These are phyloP conservation scores for Pyrus betulifolia DNA, from an alignment of 306 rosid species.

Conservation along the genomic window DNA sequence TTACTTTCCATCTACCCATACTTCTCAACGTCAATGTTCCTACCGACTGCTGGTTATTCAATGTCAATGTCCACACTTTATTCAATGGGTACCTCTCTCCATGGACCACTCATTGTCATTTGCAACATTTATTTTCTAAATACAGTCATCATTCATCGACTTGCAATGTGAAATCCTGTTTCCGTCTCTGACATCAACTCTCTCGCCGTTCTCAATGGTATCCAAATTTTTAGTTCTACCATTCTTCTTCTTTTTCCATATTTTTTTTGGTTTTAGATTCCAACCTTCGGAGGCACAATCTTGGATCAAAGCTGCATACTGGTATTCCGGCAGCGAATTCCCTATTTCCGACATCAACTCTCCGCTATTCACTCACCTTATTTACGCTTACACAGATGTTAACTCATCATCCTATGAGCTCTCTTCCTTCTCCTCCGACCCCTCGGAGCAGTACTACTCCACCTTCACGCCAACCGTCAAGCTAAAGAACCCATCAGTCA, in stretches of 20 bases:
- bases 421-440: background rate
- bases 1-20: too few relatives aligned
- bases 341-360: slow-evolving; percentile 22
- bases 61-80: too few relatives aligned
- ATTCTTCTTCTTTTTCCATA: background rate
- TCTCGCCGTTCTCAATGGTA: background rate
- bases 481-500: slow-evolving; percentile 36
- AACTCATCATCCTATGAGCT: slow-evolving; percentile 28
- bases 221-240: background rate
- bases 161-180: too few relatives aligned
- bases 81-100: too few relatives aligned
- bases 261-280: background rate
- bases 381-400: slow-evolving; percentile 20
- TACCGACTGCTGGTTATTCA: too few relatives aligned
- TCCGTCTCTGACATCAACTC: background rate
- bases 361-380: slow-evolving; percentile 28
- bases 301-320: slow-evolving; percentile 28
- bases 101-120: too few relatives aligned
- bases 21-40: too few relatives aligned
- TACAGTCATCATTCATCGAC: too few relatives aligned
- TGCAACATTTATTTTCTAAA: too few relatives aligned
- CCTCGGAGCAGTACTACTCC: slow-evolving; percentile 10
- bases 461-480: slow-evolving; percentile 28
- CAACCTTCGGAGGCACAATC: slow-evolving; percentile 14
- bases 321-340: slow-evolving; percentile 5